phyloP scores from a whole-genome alignment of 257 asterid genomes.

The Penstemon newberryi region DNA sequence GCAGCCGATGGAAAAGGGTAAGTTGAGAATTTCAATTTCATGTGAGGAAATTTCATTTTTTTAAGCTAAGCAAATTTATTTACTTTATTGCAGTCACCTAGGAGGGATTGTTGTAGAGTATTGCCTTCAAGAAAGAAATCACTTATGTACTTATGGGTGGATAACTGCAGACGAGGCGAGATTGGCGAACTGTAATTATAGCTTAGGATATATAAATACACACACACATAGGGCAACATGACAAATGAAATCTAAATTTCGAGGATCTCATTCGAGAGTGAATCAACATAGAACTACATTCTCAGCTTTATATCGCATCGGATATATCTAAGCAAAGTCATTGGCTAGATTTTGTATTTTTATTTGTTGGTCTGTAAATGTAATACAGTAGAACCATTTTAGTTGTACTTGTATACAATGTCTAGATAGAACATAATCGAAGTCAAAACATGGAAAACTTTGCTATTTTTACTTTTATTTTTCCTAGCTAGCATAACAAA shows the following conservation, averaged over 20 bases:
- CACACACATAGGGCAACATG: conserved; percentile 1
- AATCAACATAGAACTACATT: conserved; percentile 16
- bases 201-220: background rate
- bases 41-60: background rate
- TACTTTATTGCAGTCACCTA: conserved; percentile 54
- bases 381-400: conserved; percentile 29
- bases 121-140: conserved; percentile 59
- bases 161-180: conserved; percentile 75
- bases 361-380: conserved; percentile 34
- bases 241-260: conserved; percentile 18
- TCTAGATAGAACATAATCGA: conserved; percentile 19
- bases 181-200: conserved; percentile 42
- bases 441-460: conserved; percentile 3
- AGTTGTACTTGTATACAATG: conserved; percentile 31
- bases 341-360: conserved; percentile 30
- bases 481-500: conserved; percentile 8
- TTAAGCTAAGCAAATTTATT: background rate
- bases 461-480: background rate
- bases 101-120: conserved; percentile 88
- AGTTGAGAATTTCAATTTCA: background rate
- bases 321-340: no score
- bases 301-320: background rate
- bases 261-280: conserved; percentile 18
- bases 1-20: conserved; percentile 69
- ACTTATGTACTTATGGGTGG: conserved; percentile 69